Conservation (phyloP, 2,329 filamentous ascomycete species). For the Claviceps fusiformis region DNA sequence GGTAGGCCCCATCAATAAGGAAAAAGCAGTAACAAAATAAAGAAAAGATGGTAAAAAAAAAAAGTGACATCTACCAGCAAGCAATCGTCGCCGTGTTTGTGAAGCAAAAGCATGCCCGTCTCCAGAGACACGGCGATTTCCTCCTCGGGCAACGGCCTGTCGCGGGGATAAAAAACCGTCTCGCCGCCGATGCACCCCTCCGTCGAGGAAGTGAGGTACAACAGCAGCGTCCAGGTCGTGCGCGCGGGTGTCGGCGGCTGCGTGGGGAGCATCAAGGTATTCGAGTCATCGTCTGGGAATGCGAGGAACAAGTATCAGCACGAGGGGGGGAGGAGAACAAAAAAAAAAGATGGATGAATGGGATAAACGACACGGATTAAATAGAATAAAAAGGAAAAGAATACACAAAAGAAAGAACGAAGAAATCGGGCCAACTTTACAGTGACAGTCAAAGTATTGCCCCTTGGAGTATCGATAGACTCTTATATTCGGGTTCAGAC, state of each 20-base stretch:
- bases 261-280: slow-evolving; percentile 46
- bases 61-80: slow-evolving; percentile 41
- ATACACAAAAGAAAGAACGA: too few relatives aligned
- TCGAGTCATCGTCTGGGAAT: slow-evolving; percentile 71
- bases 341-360: too few relatives aligned
- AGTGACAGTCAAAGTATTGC: slow-evolving; percentile 88
- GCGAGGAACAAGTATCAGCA: background rate
- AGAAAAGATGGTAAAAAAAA: background rate
- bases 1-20: background rate
- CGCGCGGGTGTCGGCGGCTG: slow-evolving; percentile 18
- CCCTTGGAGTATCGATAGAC: slow-evolving; percentile 77
- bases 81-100: slow-evolving; percentile 81
- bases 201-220: slow-evolving; percentile 67
- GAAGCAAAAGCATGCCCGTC: slow-evolving; percentile 73
- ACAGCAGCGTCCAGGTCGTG: slow-evolving; percentile 83
- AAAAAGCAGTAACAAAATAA: background rate
- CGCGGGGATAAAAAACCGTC: slow-evolving; percentile 79
- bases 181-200: slow-evolving; percentile 75
- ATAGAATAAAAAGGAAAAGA: too few relatives aligned
- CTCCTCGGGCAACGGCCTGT: slow-evolving; percentile 39
- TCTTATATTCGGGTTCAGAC: slow-evolving; percentile 76
- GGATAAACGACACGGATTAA: too few relatives aligned
- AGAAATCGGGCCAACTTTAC: slow-evolving; percentile 16
- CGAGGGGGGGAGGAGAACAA: background rate
- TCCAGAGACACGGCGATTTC: slow-evolving; percentile 63